Conservation (phyloP, 805 yeast genomes). For the Metschnikowia vanudenii region DNA sequence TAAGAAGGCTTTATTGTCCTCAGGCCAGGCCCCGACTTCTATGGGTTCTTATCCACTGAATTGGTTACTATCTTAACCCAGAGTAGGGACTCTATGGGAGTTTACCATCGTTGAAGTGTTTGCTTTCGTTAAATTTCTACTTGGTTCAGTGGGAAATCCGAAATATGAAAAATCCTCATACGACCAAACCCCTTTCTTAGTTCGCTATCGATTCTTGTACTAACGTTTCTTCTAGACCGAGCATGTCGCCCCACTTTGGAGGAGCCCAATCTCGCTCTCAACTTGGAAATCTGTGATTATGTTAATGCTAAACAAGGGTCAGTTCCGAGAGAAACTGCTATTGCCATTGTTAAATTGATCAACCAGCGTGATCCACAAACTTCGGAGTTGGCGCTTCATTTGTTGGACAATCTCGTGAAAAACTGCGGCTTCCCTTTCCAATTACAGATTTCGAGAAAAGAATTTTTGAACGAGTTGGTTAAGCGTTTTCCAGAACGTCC, state of each 20-base stretch:
- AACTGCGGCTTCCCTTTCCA: conserved; percentile 98
- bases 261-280: conserved; percentile 87
- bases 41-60: no score
- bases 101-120: no score
- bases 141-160: no score
- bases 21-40: no score
- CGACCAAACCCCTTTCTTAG: background rate
- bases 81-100: no score
- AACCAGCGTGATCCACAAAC: conserved; percentile 83
- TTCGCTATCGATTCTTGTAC: conserved; percentile 7
- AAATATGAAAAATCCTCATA: no score
- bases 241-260: conserved; percentile 81
- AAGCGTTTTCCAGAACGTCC: conserved; percentile 94
- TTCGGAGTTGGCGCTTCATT: conserved; percentile 75
- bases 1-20: no score
- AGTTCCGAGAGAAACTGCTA: conserved; percentile 89
- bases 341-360: conserved; percentile 76
- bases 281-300: conserved; percentile 89
- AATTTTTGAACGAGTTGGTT: conserved; percentile 89
- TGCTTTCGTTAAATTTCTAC: no score
- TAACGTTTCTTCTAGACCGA: conserved; percentile 47
- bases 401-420: conserved; percentile 88
- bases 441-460: conserved; percentile 90
- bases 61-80: no score
- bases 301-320: conserved; percentile 91